Evolutionary conservation across 2,329 filamentous ascomycete genomes (phyloP), one percentile per base, ranked within the genome.

Genomic region (Coniochaeta prunicola): DNA sequence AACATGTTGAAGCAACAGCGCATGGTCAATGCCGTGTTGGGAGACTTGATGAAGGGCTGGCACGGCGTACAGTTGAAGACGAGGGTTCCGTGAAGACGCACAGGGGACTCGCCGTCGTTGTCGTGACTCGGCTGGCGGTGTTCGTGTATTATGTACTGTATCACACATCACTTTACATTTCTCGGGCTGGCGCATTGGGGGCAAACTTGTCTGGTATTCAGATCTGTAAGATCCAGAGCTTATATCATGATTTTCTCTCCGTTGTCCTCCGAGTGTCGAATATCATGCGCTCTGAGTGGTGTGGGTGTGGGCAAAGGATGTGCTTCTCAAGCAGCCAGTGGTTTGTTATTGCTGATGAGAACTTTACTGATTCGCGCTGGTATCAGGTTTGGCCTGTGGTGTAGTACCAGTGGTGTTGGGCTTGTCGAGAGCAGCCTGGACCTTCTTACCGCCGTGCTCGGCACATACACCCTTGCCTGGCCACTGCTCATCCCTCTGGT

Each of bases 31-130:
- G 77, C 83, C 21, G 82, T 88, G 19, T 77, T 96, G 31, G 85
- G 83, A 4, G 89, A 92, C 57, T 79, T 91, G 71, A 85, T 94
- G 67, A 90, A 90, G 77, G 76, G 77, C 40, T 94, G 91, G 90
- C 90, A 96, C 73, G 90, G 91, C 9, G 80, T 94, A 60, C 90
- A 93, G 76, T 77, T 96, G 67, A 86, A 85, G 72, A 94, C 90
- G 26, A 86, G 80, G 69, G 82, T 73, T 34, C 77, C 78, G 10
- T 77, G n/a, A 56, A 17, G 26, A 12, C 19, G 36, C 36, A 4
- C 15, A 4, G 2, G 15, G 36, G 5, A 13, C 33, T 36, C 10
- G 6, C 12, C 33, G 6, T 36, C 36, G 36, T 3, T n/a, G 3
- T 38, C 19, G 17, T 9, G 36, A 38, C 36, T n/a, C n/a, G n/a